Evolutionary conservation across 371 early-diverging fungal species (phyloP).

Genomic region (Encephalitozoon cuniculi): DNA sequence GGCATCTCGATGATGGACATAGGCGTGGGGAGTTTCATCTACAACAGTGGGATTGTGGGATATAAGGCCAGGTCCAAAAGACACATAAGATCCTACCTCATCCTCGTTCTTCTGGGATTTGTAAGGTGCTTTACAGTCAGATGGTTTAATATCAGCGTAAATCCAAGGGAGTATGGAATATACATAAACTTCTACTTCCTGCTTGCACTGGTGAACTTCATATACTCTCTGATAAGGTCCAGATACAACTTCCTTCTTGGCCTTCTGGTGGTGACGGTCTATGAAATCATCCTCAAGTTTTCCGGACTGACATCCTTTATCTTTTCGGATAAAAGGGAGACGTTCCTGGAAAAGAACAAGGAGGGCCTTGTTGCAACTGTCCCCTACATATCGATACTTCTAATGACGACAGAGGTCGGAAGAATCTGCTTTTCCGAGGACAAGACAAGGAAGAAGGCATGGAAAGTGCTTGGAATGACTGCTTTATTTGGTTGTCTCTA

Average conservation of each 20-base stretch:
- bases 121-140: constrained; percentile 38
- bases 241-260: constrained; percentile 2
- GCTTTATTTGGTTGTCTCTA: constrained; percentile 15
- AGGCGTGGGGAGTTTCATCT: constrained; percentile 57
- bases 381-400: constrained; percentile 46
- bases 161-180: constrained; percentile 56
- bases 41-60: constrained; percentile 46
- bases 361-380: constrained; percentile 53
- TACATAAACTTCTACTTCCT: constrained; percentile 60
- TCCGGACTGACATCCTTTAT: background rate
- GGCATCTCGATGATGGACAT: constrained; percentile 59
- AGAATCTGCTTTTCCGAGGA: constrained; percentile 18
- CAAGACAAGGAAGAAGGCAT: background rate
- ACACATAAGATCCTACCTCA: constrained; percentile 11
- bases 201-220: constrained; percentile 31
- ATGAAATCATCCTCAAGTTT: constrained; percentile 17
- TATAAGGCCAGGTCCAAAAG: background rate
- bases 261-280: background rate
- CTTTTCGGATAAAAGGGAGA: constrained; percentile 19
- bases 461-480: background rate
- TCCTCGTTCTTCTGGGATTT: constrained; percentile 45
- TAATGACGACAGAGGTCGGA: constrained; percentile 50
- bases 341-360: constrained; percentile 45
- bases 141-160: constrained; percentile 48
- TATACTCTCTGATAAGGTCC: constrained; percentile 14